Evolutionary conservation across 495 filamentous ascomycete genomes (phyloP).

Genomic region (Penicillium angulare): DNA sequence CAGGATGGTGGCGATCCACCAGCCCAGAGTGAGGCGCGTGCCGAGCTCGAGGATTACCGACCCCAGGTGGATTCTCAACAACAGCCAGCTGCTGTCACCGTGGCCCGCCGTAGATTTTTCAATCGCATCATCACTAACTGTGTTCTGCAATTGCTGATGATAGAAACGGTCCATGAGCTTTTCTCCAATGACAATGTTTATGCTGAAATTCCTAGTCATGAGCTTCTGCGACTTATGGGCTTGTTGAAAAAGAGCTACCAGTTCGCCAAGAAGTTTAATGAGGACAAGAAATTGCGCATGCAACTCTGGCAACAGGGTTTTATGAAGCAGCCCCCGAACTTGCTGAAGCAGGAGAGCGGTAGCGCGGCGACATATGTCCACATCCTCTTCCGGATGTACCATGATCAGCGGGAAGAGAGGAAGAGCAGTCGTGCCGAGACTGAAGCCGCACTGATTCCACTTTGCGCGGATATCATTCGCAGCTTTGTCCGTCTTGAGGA

Average conservation of each 20-base stretch:
- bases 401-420: slow-evolving; percentile 79
- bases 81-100: slow-evolving; percentile 87
- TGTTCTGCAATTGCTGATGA: slow-evolving; percentile 96
- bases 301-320: slow-evolving; percentile 95
- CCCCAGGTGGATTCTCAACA: slow-evolving; percentile 65
- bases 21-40: slow-evolving; percentile 26
- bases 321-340: slow-evolving; percentile 98
- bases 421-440: slow-evolving; percentile 74
- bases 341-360: slow-evolving; percentile 96
- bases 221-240: slow-evolving; percentile 89
- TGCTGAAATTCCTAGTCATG: slow-evolving; percentile 80
- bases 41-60: slow-evolving; percentile 85
- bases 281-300: slow-evolving; percentile 93
- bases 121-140: slow-evolving; percentile 99
- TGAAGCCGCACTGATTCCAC: slow-evolving; percentile 87
- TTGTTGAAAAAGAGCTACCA: slow-evolving; percentile 91
- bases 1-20: slow-evolving; percentile 42
- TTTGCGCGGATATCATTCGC: slow-evolving; percentile 88
- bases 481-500: slow-evolving; percentile 83
- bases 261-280: slow-evolving; percentile 96
- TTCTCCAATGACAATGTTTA: slow-evolving; percentile 98
- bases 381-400: slow-evolving; percentile 96
- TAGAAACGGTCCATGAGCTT: slow-evolving; percentile 96
- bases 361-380: slow-evolving; percentile 89
- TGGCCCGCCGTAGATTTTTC: slow-evolving; percentile 92